phyloP scores from a whole-genome alignment of 352 stramenopile genomes.

The Phytophthora pinifolia region DNA sequence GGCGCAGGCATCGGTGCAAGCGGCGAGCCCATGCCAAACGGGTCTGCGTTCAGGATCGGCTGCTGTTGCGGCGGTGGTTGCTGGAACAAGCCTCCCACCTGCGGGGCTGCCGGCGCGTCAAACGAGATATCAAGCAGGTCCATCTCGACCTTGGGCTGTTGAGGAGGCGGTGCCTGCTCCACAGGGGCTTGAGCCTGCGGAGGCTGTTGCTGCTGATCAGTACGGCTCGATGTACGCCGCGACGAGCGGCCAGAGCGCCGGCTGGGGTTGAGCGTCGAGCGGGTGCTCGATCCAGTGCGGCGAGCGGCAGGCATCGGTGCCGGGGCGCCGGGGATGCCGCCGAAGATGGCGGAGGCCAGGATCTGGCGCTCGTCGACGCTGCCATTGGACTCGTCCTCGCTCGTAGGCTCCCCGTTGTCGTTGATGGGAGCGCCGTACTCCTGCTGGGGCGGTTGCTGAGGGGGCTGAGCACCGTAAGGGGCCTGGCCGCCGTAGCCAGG shows the following conservation, averaged over 20 bases:
- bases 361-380: slow-evolving; percentile 74
- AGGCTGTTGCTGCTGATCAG: slow-evolving; percentile 41
- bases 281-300: slow-evolving; percentile 29
- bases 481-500: slow-evolving; percentile 38
- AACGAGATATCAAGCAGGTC: slow-evolving; percentile 88
- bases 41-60: slow-evolving; percentile 43
- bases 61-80: slow-evolving; percentile 35
- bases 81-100: slow-evolving; percentile 37
- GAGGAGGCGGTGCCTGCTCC: slow-evolving; percentile 31
- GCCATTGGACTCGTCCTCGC: slow-evolving; percentile 32
- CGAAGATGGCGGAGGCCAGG: slow-evolving; percentile 96
- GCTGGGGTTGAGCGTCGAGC: slow-evolving; percentile 32
- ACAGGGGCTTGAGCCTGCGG: slow-evolving; percentile 34
- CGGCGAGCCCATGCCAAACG: slow-evolving; percentile 62
- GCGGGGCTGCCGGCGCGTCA: slow-evolving; percentile 46
- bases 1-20: slow-evolving; percentile 30
- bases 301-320: slow-evolving; percentile 43
- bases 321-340: slow-evolving; percentile 89
- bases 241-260: slow-evolving; percentile 28
- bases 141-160: slow-evolving; percentile 58
- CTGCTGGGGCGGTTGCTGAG: slow-evolving; percentile 34
- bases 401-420: slow-evolving; percentile 55
- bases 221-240: slow-evolving; percentile 35
- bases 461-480: slow-evolving; percentile 36
- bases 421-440: slow-evolving; percentile 45